Evolutionary conservation across 1,284 basidiomycete genomes (phyloP).

Genomic region (Schizophyllum commune): DNA sequence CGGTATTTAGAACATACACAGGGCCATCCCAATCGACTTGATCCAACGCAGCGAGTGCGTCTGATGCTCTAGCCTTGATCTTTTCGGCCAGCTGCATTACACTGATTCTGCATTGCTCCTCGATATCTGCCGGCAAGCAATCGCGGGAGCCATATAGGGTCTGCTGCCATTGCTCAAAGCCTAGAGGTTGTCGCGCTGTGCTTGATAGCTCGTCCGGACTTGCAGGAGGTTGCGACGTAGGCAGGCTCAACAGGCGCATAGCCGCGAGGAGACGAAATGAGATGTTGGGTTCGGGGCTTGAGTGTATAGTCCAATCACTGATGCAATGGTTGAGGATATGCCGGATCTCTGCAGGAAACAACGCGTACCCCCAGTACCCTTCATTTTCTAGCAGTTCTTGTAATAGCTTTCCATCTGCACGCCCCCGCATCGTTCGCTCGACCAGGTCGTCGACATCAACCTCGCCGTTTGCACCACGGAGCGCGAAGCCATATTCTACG

Average conservation of each 20-base stretch:
- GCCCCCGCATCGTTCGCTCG: constrained; percentile 33
- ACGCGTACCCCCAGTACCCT: constrained; percentile 70
- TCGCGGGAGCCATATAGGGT: constrained; percentile 41
- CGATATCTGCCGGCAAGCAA: constrained; percentile 30
- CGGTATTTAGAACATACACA: constrained; percentile 31
- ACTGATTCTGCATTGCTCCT: constrained; percentile 28
- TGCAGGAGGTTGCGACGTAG: constrained; percentile 21
- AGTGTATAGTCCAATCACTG: constrained; percentile 73
- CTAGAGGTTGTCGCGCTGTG: background rate
- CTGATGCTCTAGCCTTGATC: constrained; percentile 4
- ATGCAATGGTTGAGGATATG: constrained; percentile 7
- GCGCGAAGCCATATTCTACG: constrained; percentile 77
- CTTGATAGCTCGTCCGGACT: background rate
- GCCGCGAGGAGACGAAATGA: constrained; percentile 71
- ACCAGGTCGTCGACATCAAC: constrained; percentile 56
- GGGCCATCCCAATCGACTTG: background rate
- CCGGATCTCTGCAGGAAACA: constrained; percentile 2
- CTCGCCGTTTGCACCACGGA: constrained; percentile 36
- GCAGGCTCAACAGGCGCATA: constrained; percentile 53
- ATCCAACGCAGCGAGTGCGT: background rate
- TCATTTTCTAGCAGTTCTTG: constrained; percentile 43
- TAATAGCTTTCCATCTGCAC: constrained; percentile 34
- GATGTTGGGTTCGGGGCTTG: constrained; percentile 48
- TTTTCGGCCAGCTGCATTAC: constrained; percentile 23
- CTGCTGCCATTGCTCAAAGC: constrained; percentile 45